These are phyloP conservation scores for Hymenoscyphus occultus DNA, from an alignment of 2,329 filamentous ascomycete genomes.

Conservation along the genomic window DNA sequence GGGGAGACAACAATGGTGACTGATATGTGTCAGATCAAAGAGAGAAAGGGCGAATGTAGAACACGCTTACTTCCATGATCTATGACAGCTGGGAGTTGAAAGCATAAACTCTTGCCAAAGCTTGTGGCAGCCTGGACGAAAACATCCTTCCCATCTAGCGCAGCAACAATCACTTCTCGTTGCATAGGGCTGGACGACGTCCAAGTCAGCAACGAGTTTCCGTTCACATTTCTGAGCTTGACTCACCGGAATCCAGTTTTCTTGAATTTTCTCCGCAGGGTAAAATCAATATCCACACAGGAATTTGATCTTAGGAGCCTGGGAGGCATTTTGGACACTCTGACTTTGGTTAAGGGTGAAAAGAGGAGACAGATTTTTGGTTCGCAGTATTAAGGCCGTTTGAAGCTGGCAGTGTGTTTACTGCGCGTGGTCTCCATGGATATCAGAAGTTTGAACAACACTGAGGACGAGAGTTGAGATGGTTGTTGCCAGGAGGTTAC, in stretches of 20 bases:
- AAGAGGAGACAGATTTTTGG: background rate
- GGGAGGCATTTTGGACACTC: slow-evolving; percentile 25
- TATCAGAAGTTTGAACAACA: background rate
- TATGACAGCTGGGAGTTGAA: slow-evolving; percentile 85
- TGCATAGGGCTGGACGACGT: slow-evolving; percentile 67
- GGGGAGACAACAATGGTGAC: slow-evolving; percentile 91
- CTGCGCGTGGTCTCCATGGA: background rate
- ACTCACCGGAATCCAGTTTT: slow-evolving; percentile 68
- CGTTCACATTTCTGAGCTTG: background rate
- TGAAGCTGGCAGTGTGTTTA: background rate
- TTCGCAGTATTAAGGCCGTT: background rate
- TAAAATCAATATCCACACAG: slow-evolving; percentile 68
- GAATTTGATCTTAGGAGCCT: slow-evolving; percentile 46
- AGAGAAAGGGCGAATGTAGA: background rate
- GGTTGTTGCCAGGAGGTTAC: too few species aligned
- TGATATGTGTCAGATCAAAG: slow-evolving; percentile 38
- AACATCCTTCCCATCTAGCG: slow-evolving; percentile 80
- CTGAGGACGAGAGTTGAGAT: background rate
- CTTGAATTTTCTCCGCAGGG: slow-evolving; percentile 68
- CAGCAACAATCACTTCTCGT: slow-evolving; percentile 80
- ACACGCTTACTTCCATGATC: slow-evolving; percentile 71
- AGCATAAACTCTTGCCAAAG: slow-evolving; percentile 92
- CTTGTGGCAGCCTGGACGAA: slow-evolving; percentile 89
- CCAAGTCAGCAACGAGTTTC: slow-evolving; percentile 16
- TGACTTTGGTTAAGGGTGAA: background rate